A percentile compares a stretch with the other conserved stretches of the same genome.
Evolutionary conservation across 768 basidiomycete genomes (phyloP).

Genomic region (Hydnomerulius pinastri): DNA sequence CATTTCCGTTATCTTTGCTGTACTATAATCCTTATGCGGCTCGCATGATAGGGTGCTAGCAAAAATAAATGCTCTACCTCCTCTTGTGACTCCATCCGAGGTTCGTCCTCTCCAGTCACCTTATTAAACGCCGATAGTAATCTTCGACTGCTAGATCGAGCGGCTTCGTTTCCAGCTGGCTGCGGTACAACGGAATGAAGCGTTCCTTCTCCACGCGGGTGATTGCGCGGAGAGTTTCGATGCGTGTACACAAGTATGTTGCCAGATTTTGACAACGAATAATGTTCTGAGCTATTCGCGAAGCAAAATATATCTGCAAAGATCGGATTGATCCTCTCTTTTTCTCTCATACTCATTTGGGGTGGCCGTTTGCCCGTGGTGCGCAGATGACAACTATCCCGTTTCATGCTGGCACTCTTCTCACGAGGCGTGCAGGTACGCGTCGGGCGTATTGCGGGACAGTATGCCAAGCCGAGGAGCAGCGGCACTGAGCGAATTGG

Average conservation of each 20-base stretch:
- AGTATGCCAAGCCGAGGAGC: slow-evolving; percentile 93
- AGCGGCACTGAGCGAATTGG: slow-evolving; percentile 79
- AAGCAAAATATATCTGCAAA: slow-evolving; percentile 88
- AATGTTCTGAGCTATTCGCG: slow-evolving; percentile 7
- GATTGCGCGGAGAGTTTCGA: slow-evolving; percentile 98
- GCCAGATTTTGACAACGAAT: slow-evolving; percentile 10
- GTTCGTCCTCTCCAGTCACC: slow-evolving; percentile 44
- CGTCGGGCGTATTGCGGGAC: slow-evolving; percentile 91
- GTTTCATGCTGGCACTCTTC: slow-evolving; percentile 4
- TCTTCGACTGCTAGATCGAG: slow-evolving; percentile 58
- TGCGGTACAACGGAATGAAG: slow-evolving; percentile 82
- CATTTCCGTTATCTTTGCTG: background rate
- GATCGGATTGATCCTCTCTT: slow-evolving; percentile 89
- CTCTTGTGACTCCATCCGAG: slow-evolving; percentile 91
- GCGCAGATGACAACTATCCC: slow-evolving; percentile 25
- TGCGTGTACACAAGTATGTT: slow-evolving; percentile 79
- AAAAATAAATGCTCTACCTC: slow-evolving; percentile 80
- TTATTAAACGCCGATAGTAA: slow-evolving; percentile 29
- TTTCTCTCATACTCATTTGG: slow-evolving; percentile 94
- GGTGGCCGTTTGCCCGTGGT: slow-evolving; percentile 93
- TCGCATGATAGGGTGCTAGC: slow-evolving; percentile 59
- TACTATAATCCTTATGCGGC: background rate
- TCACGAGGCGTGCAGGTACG: slow-evolving; percentile 51
- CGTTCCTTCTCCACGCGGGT: slow-evolving; percentile 94
- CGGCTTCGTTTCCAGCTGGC: slow-evolving; percentile 78